These are phyloP conservation scores for Mariannaea elegans DNA, from an alignment of 2,329 filamentous ascomycete genomes.

Conservation along the genomic window DNA sequence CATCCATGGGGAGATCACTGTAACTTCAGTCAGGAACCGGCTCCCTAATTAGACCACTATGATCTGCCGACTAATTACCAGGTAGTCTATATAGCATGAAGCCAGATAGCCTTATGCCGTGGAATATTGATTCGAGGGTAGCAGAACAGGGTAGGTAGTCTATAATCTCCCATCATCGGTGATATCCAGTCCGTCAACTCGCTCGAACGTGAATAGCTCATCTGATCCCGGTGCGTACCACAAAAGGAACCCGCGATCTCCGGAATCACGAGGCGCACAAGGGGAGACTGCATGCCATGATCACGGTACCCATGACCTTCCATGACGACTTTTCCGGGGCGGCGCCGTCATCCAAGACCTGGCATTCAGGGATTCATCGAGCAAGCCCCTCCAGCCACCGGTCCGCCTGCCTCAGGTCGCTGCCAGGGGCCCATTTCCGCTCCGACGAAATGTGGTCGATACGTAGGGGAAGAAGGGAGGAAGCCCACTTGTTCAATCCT, in stretches of 20 bases:
- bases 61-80: neutral
- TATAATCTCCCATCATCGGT: no score
- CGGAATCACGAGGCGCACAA: constrained; percentile 2
- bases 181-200: no score
- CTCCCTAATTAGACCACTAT: neutral
- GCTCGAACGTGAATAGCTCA: neutral
- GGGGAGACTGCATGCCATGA: neutral
- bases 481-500: no score
- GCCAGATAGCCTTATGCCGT: no score
- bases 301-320: constrained; percentile 11
- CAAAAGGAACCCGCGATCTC: constrained; percentile 3
- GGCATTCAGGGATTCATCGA: neutral
- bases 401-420: constrained; percentile 17
- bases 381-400: constrained; percentile 18
- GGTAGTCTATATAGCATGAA: neutral
- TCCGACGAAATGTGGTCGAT: neutral
- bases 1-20: neutral
- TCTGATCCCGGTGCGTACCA: neutral
- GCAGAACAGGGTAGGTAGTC: no score
- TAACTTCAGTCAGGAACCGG: neutral
- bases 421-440: neutral
- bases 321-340: constrained; percentile 6
- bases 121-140: no score
- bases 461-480: neutral
- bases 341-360: neutral